Conservation (phyloP, 257 asterid species). For the Lavandula angustifolia region DNA sequence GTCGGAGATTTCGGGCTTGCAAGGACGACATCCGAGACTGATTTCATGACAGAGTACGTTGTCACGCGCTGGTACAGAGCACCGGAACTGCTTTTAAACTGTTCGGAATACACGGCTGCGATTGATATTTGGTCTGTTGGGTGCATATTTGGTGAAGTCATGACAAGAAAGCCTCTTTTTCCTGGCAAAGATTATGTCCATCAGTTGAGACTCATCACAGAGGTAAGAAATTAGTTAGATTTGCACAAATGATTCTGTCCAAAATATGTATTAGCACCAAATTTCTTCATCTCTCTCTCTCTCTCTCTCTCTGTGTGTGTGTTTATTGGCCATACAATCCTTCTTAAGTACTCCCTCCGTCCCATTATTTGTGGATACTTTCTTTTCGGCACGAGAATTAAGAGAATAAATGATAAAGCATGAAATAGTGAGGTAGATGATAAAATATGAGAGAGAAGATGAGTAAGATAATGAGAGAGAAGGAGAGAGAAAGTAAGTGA, state of each 20-base stretch:
- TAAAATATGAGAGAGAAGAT: too few relatives aligned
- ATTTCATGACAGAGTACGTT: constrained; percentile 98
- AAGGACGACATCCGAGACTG: constrained; percentile 96
- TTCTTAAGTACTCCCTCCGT: too few relatives aligned
- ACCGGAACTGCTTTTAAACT: constrained; percentile 91
- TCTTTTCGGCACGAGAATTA: too few relatives aligned
- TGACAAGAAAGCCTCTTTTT: constrained; percentile 90
- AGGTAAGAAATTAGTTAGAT: constrained; percentile 45
- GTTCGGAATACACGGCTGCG: constrained; percentile 96
- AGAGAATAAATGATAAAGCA: too few relatives aligned
- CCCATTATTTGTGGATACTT: too few relatives aligned
- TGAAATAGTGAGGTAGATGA: too few relatives aligned
- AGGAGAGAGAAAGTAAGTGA: too few relatives aligned
- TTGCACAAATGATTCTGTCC: neutral
- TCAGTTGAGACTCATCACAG: constrained; percentile 92
- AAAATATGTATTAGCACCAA: neutral
- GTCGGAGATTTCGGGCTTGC: constrained; percentile 97
- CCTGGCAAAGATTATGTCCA: constrained; percentile 98
- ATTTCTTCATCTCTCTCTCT: neutral
- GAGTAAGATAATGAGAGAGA: too few relatives aligned
- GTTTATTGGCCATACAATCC: too few relatives aligned
- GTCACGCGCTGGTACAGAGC: constrained; percentile 99
- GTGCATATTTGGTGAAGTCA: constrained; percentile 92
- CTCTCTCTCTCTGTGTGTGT: too few relatives aligned
- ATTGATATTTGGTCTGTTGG: constrained; percentile 99